Percentiles rank a stretch among this genome's conserved stretches.
phyloP scores from a whole-genome alignment of 2,329 filamentous ascomycete species.

The Exophiala sideris region DNA sequence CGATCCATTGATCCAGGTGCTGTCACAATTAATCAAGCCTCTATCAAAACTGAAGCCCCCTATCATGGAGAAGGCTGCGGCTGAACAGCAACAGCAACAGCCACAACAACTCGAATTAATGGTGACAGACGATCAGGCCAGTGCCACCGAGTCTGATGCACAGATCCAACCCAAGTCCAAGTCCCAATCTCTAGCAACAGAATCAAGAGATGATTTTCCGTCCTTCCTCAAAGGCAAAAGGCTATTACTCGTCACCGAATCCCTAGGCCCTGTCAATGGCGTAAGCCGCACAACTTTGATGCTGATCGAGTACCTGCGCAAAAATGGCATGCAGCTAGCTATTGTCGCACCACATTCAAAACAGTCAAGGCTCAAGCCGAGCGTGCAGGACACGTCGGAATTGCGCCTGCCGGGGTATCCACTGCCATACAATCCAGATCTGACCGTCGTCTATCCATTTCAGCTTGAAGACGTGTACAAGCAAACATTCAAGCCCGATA shows the following conservation, averaged over 20 bases:
- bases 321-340: slow-evolving; percentile 62
- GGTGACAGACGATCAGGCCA: not conserved
- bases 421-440: slow-evolving; percentile 67
- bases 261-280: slow-evolving; percentile 70
- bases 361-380: slow-evolving; percentile 50
- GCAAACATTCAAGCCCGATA: slow-evolving; percentile 62
- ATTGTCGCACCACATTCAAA: slow-evolving; percentile 61
- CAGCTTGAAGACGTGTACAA: slow-evolving; percentile 60
- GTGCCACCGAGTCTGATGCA: not conserved
- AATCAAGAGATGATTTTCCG: slow-evolving; percentile 37
- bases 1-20: too few relatives aligned
- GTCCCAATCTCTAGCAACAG: too few relatives aligned
- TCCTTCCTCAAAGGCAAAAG: slow-evolving; percentile 55
- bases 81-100: not conserved
- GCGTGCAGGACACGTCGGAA: slow-evolving; percentile 43
- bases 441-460: slow-evolving; percentile 68
- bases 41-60: too few relatives aligned
- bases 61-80: not conserved
- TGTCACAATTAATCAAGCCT: too few relatives aligned
- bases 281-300: slow-evolving; percentile 68
- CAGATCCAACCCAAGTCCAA: not conserved
- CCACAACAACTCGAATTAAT: not conserved
- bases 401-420: slow-evolving; percentile 63
- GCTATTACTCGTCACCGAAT: slow-evolving; percentile 67
- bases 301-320: slow-evolving; percentile 64